Conservation (phyloP, 2,329 filamentous ascomycete species). For the Aspergillus pseudoterreus region DNA sequence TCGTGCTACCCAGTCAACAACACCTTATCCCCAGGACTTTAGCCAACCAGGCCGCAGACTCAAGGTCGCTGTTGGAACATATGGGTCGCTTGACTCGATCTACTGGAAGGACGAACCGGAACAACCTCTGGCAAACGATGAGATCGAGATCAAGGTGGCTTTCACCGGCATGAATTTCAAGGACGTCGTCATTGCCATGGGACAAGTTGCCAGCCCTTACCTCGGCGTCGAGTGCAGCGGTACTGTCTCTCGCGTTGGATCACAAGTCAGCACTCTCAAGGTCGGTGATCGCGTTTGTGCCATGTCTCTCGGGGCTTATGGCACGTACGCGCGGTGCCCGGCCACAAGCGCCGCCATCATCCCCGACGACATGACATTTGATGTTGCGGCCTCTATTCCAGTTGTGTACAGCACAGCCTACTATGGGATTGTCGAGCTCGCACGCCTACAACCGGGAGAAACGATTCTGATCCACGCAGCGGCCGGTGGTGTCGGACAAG, state of each 20-base stretch:
- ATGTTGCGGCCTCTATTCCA: background rate
- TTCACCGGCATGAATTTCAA: constrained; percentile 1
- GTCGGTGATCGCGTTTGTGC: constrained; percentile 33
- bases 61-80: background rate
- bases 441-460: constrained; percentile 17
- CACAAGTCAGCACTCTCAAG: constrained; percentile 9
- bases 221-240: constrained; percentile 20
- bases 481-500: constrained; percentile 27
- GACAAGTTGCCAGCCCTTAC: constrained; percentile 8
- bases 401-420: constrained; percentile 15
- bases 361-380: background rate
- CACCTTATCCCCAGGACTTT: background rate
- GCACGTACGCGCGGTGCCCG: constrained; percentile 19
- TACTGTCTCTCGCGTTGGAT: constrained; percentile 20
- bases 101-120: background rate
- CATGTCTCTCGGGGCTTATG: constrained; percentile 22
- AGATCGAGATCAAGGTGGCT: background rate
- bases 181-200: constrained; percentile 6
- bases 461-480: constrained; percentile 24
- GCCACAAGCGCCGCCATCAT: constrained; percentile 1
- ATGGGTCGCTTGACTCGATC: background rate
- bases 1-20: background rate
- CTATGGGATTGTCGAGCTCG: constrained; percentile 13
- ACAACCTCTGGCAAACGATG: background rate
- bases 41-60: background rate